These are phyloP conservation scores for Malassezia brasiliensis DNA, from an alignment of 1,284 basidiomycete genomes.

Conservation along the genomic window DNA sequence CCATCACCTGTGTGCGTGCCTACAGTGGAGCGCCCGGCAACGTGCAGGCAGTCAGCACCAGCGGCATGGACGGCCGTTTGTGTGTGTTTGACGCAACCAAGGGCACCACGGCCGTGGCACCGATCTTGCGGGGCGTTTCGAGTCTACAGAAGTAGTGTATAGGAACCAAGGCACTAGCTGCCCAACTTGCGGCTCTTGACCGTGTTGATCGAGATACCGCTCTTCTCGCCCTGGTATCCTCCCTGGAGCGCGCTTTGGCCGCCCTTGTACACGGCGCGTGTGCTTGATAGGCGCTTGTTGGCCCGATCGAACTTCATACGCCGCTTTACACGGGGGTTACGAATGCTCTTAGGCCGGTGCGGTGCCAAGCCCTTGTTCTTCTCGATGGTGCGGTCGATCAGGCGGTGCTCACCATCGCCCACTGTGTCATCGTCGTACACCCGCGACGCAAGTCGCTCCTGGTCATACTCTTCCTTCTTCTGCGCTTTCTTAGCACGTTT, in stretches of 20 bases:
- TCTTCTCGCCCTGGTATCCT: constrained; percentile 43
- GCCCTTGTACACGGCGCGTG: constrained; percentile 46
- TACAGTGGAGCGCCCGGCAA: constrained; percentile 50
- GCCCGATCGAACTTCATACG: constrained; percentile 44
- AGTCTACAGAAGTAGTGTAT: constrained; percentile 22
- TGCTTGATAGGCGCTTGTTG: constrained; percentile 41
- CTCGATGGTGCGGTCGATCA: constrained; percentile 42
- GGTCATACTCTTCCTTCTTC: constrained; percentile 42
- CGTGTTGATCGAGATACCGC: constrained; percentile 40
- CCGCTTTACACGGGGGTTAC: constrained; percentile 48
- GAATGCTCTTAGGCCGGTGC: constrained; percentile 35
- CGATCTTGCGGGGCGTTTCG: constrained; percentile 32
- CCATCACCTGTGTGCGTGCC: constrained; percentile 63
- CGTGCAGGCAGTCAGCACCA: constrained; percentile 72
- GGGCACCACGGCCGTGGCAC: constrained; percentile 36
- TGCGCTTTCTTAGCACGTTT: constrained; percentile 27
- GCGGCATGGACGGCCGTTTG: constrained; percentile 87
- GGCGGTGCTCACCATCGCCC: constrained; percentile 40
- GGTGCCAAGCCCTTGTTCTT: constrained; percentile 46
- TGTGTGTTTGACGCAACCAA: constrained; percentile 76
- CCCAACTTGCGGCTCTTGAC: constrained; percentile 45
- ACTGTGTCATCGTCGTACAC: constrained; percentile 32
- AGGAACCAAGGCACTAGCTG: constrained; percentile 4
- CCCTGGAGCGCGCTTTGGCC: constrained; percentile 41
- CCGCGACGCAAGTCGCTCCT: constrained; percentile 27